Conservation (phyloP, 257 asterid genomes). For the Gentiana straminea region DNA sequence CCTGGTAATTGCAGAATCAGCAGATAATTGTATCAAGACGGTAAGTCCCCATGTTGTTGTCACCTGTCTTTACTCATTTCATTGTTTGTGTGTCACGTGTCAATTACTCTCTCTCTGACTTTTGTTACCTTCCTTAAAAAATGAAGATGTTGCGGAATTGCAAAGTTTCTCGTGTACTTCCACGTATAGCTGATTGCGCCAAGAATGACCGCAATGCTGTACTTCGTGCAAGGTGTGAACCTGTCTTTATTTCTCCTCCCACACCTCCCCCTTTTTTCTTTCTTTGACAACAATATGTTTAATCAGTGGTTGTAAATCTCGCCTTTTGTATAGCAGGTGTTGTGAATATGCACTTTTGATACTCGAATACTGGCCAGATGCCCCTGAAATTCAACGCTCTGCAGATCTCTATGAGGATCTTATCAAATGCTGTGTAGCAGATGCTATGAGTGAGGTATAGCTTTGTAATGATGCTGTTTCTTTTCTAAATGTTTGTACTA, state of each 20-base stretch:
- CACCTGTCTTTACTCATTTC: constrained; percentile 2
- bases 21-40: constrained; percentile 98
- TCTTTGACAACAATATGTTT: neutral
- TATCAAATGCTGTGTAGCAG: constrained; percentile 85
- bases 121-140: constrained; percentile 9
- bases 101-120: neutral
- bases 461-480: constrained; percentile 3
- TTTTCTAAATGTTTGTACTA: too few relatives aligned
- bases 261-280: neutral
- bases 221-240: constrained; percentile 85
- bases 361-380: constrained; percentile 98
- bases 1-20: constrained; percentile 97
- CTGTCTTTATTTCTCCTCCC: constrained; percentile 1
- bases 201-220: constrained; percentile 89
- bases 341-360: constrained; percentile 93
- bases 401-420: constrained; percentile 94
- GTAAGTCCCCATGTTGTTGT: constrained; percentile 26
- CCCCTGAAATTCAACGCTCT: constrained; percentile 93
- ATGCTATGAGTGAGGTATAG: constrained; percentile 97
- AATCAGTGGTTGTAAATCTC: constrained; percentile 10
- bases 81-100: neutral
- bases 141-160: constrained; percentile 91
- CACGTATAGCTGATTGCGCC: constrained; percentile 81
- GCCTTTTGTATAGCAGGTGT: constrained; percentile 47
- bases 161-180: constrained; percentile 91